Conservation (phyloP, 192 early-diverging fungal species). For the Gryganskiella cystojenkinii region DNA sequence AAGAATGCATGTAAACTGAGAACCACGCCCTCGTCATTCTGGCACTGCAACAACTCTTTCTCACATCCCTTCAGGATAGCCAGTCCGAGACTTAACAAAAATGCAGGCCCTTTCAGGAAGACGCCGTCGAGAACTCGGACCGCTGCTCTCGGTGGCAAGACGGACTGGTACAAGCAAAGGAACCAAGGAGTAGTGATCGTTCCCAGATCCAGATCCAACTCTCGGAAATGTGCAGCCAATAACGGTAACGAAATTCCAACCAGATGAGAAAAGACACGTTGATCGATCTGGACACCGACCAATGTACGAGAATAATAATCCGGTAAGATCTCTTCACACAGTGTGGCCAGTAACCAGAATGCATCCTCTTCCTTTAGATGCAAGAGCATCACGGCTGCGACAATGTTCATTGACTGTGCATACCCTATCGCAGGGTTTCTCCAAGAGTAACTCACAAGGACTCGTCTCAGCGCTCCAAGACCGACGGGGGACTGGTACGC, state of each 20-base stretch:
- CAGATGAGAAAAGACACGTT: slow-evolving; percentile 38
- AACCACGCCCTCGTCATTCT: slow-evolving; percentile 35
- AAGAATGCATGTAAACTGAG: slow-evolving; percentile 31
- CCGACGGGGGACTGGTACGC: slow-evolving; percentile 39
- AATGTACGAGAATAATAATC: slow-evolving; percentile 43
- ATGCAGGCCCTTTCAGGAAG: slow-evolving; percentile 25
- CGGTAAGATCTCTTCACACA: slow-evolving; percentile 45
- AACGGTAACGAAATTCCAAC: slow-evolving; percentile 20
- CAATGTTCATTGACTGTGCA: slow-evolving; percentile 53
- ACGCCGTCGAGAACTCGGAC: slow-evolving; percentile 41
- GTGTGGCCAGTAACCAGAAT: slow-evolving; percentile 33
- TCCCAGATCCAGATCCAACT: slow-evolving; percentile 34
- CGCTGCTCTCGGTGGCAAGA: slow-evolving; percentile 9
- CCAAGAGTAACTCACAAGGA: slow-evolving; percentile 30
- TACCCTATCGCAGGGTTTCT: slow-evolving; percentile 41
- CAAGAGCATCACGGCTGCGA: slow-evolving; percentile 28
- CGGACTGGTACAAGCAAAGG: slow-evolving; percentile 34
- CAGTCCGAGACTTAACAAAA: slow-evolving; percentile 40
- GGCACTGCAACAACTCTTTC: slow-evolving; percentile 13
- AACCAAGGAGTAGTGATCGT: slow-evolving; percentile 51
- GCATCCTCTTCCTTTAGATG: slow-evolving; percentile 49
- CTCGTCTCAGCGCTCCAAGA: slow-evolving; percentile 29
- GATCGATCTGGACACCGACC: slow-evolving; percentile 34
- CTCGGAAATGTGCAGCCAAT: slow-evolving; percentile 19
- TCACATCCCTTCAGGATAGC: slow-evolving; percentile 48